Conservation (phyloP, 306 rosid species). For the Gastrolobium bilobum region DNA sequence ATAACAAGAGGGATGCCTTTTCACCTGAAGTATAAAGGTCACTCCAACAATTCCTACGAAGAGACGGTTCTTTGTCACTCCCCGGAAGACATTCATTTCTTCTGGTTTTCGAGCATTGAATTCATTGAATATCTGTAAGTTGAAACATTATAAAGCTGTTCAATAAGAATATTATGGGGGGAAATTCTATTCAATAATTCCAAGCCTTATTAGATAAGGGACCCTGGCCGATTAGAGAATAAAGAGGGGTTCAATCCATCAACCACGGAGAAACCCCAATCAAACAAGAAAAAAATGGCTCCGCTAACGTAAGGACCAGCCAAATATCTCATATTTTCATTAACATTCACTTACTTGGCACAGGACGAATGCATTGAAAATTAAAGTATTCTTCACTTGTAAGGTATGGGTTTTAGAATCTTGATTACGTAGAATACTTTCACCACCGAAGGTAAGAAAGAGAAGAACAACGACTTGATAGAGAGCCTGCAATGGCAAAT, state of each 20-base stretch:
- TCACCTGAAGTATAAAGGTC: constrained; percentile 85
- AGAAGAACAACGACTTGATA: constrained; percentile 88
- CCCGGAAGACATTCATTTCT: constrained; percentile 77
- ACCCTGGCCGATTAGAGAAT: neutral
- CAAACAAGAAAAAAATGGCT: no score
- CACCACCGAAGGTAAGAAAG: constrained; percentile 74
- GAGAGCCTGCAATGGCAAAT: constrained; percentile 66
- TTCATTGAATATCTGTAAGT: constrained; percentile 85
- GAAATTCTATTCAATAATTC: neutral
- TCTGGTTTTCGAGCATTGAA: constrained; percentile 97
- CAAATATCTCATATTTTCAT: constrained; percentile 36
- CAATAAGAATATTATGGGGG: constrained; percentile 3
- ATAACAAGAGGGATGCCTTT: constrained; percentile 31
- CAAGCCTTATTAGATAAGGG: neutral
- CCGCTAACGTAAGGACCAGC: no score
- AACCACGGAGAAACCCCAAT: neutral
- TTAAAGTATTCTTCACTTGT: constrained; percentile 79
- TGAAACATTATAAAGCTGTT: constrained; percentile 33
- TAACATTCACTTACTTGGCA: constrained; percentile 75
- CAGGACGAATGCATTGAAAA: constrained; percentile 93
- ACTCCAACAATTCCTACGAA: constrained; percentile 77
- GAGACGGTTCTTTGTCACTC: constrained; percentile 82
- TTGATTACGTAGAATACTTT: constrained; percentile 58
- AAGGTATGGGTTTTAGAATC: constrained; percentile 40
- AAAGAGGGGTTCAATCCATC: constrained; percentile 18